Evolutionary conservation across 2,329 filamentous ascomycete species (phyloP), one percentile per base, ranked within the genome.

Genomic region (Diaporthe australafricana): DNA sequence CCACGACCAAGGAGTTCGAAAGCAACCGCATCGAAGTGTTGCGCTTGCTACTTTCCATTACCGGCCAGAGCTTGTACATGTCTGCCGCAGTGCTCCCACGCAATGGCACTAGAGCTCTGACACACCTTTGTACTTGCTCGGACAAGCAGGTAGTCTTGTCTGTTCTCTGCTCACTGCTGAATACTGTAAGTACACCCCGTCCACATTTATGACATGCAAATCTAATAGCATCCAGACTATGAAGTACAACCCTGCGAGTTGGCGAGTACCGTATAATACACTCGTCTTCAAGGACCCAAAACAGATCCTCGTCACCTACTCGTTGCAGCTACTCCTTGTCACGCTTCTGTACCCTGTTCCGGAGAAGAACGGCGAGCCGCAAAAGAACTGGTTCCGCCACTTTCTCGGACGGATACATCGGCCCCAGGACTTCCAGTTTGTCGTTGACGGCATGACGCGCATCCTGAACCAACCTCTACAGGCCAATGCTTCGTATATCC

Each of bases 391-490:
- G 78, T 98, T 97, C 80, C 93, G 96, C 20, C 94, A 98, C 81
- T 98, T 97, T 76, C 89, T 98, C 38, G 94, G 96, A 38, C 90
- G 96, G 47, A 83, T 99, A 56, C 96, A 98, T 82, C 90, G 96
- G 57, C 94, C 96, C 1, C 95, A 98, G 80, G 96, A 99, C 80
- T 98, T 99, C 78, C 96, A 99, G 80, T 99, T 99, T 80, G 91
- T 98, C 30, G 94, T 97, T 14, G 95, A 98, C 79, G 95, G 95
- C 62, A 97, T 98, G 92, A 95, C 92, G 0, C 90, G 95, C 77
- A 94, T 98, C 60, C 85, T 99, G 65, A 96, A 97, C 77, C 96
- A 98, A 77, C 96, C 96, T 30, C 91, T 98, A 74, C 94, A 97
- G 83, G 92, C 94, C 53, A 97, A 94, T 72, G 89, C 90, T 14